Evolutionary conservation across 495 filamentous ascomycete genomes (phyloP).

Genomic region (Hyaloscypha bicolor): DNA sequence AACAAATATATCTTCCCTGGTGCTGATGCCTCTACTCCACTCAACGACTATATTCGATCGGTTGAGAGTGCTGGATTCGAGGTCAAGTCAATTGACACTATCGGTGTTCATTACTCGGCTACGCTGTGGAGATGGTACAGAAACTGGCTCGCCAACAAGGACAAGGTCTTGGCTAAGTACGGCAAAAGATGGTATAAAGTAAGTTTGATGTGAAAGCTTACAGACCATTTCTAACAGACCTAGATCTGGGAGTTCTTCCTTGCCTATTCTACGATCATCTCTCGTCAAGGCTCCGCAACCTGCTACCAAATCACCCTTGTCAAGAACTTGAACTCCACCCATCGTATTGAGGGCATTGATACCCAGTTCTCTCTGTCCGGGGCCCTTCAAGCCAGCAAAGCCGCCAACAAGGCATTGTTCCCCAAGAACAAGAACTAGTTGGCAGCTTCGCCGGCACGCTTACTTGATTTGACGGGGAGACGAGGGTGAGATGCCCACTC

Average conservation of each 20-base stretch:
- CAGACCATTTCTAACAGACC: conserved; percentile 17
- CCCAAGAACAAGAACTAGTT: conserved; percentile 18
- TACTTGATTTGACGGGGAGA: not conserved
- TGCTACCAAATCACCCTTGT: conserved; percentile 96
- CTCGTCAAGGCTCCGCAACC: conserved; percentile 88
- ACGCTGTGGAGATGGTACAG: conserved; percentile 99
- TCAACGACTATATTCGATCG: conserved; percentile 68
- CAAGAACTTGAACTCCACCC: conserved; percentile 97
- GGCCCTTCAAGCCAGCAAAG: conserved; percentile 54
- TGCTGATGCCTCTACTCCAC: conserved; percentile 81
- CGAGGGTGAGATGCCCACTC: not conserved
- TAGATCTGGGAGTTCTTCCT: conserved; percentile 99
- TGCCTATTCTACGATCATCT: conserved; percentile 88
- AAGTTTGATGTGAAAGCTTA: conserved; percentile 42
- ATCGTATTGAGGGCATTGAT: conserved; percentile 84
- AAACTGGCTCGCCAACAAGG: conserved; percentile 96
- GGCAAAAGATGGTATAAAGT: conserved; percentile 95
- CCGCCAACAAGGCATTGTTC: conserved; percentile 46
- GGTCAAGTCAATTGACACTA: conserved; percentile 77
- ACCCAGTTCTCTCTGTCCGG: conserved; percentile 76
- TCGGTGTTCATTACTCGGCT: conserved; percentile 96
- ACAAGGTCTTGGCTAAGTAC: conserved; percentile 95
- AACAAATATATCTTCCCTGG: conserved; percentile 93
- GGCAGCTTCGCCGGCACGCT: not conserved
- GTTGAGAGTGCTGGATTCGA: conserved; percentile 80